phyloP scores from a whole-genome alignment of 148 eudicot species.

The Chenopodium formosanum region DNA sequence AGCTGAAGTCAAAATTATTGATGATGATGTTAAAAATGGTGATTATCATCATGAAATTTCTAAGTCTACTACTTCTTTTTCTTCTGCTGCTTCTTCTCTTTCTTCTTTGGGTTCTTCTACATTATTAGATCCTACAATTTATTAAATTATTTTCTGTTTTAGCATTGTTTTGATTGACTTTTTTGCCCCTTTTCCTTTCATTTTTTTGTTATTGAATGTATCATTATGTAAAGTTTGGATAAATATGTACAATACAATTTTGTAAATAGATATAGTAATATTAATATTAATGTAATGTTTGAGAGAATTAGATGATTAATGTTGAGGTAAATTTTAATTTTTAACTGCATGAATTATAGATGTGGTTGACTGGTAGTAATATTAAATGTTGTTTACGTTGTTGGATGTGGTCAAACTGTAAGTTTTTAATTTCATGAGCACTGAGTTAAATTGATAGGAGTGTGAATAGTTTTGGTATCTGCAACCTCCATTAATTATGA shows the following conservation, averaged over 20 bases:
- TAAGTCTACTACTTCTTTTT: conserved; percentile 19
- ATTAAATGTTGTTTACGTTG: not conserved
- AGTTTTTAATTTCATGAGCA: not conserved
- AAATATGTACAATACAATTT: not conserved
- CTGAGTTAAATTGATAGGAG: too few relatives aligned
- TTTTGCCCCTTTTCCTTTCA: not conserved
- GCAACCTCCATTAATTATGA: too few relatives aligned
- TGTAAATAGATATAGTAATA: not conserved
- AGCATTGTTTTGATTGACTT: not conserved
- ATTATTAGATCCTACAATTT: conserved; percentile 8
- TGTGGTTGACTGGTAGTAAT: not conserved
- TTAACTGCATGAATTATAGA: not conserved
- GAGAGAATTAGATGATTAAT: too few relatives aligned
- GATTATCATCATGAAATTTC: not conserved
- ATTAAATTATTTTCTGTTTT: not conserved
- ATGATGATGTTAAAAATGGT: not conserved
- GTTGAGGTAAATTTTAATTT: too few relatives aligned
- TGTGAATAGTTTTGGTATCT: too few relatives aligned
- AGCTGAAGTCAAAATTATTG: conserved; percentile 16
- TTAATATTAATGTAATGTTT: too few relatives aligned
- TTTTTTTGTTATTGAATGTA: not conserved
- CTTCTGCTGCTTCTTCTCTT: conserved; percentile 39
- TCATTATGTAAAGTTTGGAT: not conserved
- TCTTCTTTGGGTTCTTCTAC: conserved; percentile 22
- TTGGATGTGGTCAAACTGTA: not conserved